These are phyloP conservation scores for Rhizoclosmatium sp. DNA, from an alignment of 192 early-diverging fungal genomes.

Conservation along the genomic window DNA sequence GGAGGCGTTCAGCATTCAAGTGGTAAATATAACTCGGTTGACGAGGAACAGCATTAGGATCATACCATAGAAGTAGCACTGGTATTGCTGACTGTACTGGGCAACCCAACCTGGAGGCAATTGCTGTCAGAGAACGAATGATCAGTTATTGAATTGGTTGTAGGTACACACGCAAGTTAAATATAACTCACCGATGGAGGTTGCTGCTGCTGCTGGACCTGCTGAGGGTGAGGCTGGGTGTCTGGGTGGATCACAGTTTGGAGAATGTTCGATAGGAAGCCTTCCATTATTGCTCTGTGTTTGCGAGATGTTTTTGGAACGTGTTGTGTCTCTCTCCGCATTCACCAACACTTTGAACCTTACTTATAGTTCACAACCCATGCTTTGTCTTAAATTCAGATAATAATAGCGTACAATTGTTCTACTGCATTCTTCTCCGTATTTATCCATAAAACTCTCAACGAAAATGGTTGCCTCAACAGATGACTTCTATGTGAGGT, in stretches of 20 bases:
- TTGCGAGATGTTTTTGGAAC: no score
- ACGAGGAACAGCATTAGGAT: not conserved
- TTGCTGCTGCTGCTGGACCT: not conserved
- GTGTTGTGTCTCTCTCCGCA: no score
- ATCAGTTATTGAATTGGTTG: not conserved
- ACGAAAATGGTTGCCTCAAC: no score
- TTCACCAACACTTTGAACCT: no score
- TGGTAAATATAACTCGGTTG: not conserved
- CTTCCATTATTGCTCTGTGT: not conserved
- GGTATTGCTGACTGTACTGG: not conserved
- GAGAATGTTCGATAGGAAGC: not conserved
- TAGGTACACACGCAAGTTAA: not conserved
- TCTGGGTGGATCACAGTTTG: not conserved
- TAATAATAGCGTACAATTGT: no score
- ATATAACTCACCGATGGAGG: not conserved
- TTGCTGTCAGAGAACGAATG: not conserved
- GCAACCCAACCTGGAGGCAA: slow-evolving; percentile 26
- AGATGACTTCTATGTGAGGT: slow-evolving; percentile 67
- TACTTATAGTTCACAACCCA: no score
- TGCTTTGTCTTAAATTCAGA: no score
- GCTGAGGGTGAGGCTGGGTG: not conserved
- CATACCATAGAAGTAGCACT: slow-evolving; percentile 7
- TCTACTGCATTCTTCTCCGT: no score
- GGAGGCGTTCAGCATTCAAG: not conserved
- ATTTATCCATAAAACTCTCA: no score